Base-by-base conservation (phyloP, 768 basidiomycete genomes). In the Rhodotorula kratochvilovae region DNA sequence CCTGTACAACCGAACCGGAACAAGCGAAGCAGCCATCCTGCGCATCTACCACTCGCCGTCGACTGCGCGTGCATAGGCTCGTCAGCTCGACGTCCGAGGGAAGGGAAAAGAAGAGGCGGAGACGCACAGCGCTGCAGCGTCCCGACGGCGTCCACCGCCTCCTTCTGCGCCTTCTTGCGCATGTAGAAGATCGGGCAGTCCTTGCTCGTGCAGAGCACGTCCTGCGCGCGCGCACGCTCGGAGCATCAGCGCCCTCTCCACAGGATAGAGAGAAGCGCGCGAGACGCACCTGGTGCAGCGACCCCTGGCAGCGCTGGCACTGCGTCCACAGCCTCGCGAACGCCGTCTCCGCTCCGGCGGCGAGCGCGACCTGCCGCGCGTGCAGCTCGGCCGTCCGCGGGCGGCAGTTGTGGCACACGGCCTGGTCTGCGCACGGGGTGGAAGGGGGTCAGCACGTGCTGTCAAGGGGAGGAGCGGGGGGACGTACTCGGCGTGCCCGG, bases 101-200 rank as follows among this genome's bases (percentile, higher is more conserved):
- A 36, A 35, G 46, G 29, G 15, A 5, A 5, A 43, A 5, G 33
- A 12, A 29, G 46, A 17, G n/a, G n/a, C 5, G 19, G 43, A 3
- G 21, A 62, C 73, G 91, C 88, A 79, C 98, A 99, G 25, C 96
- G 86, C 74, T 92, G 91, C 58, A 98, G 80, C 43, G 89, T 84
- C 17, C 84, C 79, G 71, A 86, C 87, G 6, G 90, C 85, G 76
- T 97, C 93, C 72, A 91, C 91, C 0, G 95, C 96, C 78, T 98
- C 95, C 80, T 97, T 97, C 81, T 98, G 96, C 16, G 94, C 89
- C 78, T 97, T 97, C 83, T 97, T 97, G 54, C 96, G 84, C 89
- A 96, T 92, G 80, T 99, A 99, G 81, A 94, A 99, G 70, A 98
- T 98, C 0, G 96, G 96, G 76, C 96, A 99, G 81, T 99, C 96